phyloP scores from a whole-genome alignment of 1,139 yeast species.

The Magnusiomyces paraingens region DNA sequence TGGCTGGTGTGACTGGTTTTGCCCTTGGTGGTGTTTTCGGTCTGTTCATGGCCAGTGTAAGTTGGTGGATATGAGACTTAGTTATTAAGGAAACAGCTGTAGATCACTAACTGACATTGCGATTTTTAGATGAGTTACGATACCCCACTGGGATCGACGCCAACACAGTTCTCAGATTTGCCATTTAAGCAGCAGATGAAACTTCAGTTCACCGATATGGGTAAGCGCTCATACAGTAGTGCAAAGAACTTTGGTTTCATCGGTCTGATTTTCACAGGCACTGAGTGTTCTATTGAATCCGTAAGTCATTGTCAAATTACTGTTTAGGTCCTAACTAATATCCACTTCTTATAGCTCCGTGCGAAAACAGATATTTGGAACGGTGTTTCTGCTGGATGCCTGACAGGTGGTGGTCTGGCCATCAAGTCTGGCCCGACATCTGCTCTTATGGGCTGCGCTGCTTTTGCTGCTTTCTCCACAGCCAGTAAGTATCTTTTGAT shows the following conservation, averaged over 20 bases:
- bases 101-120: too few species aligned
- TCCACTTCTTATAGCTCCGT: constrained; percentile 39
- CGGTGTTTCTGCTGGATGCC: constrained; percentile 89
- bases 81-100: background rate
- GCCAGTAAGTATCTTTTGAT: constrained; percentile 41
- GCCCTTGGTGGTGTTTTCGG: constrained; percentile 96
- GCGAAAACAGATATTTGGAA: constrained; percentile 92
- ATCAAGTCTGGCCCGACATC: constrained; percentile 92
- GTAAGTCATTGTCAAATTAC: constrained; percentile 17
- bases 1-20: constrained; percentile 93
- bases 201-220: constrained; percentile 88
- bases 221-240: constrained; percentile 71
- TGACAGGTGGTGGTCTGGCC: constrained; percentile 88
- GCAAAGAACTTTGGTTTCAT: constrained; percentile 95
- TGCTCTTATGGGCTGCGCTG: constrained; percentile 88
- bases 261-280: constrained; percentile 90
- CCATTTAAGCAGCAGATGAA: constrained; percentile 94
- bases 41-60: constrained; percentile 88
- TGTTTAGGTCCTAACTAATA: background rate
- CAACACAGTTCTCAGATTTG: constrained; percentile 54
- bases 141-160: constrained; percentile 58
- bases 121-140: constrained; percentile 58
- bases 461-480: constrained; percentile 93
- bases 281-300: constrained; percentile 80
- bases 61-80: too few species aligned